phyloP scores from a whole-genome alignment of 176 grass and related monocot species.

The Melocanna baccifera region DNA sequence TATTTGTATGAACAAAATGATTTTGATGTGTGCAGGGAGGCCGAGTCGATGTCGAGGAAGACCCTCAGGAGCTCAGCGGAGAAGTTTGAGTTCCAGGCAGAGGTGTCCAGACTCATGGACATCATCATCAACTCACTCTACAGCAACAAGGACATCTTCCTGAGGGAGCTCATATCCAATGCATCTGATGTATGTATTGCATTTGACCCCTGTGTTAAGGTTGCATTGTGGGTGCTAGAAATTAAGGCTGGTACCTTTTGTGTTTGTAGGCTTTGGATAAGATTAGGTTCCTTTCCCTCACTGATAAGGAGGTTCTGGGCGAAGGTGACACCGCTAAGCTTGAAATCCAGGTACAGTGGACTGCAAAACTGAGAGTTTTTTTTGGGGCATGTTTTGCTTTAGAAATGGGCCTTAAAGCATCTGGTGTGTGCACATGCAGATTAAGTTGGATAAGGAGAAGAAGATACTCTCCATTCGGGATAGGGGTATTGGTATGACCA shows the following conservation, averaged over 20 bases:
- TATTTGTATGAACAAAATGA: background rate
- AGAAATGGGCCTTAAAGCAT: background rate
- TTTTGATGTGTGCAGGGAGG: slow-evolving; percentile 52
- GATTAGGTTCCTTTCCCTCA: slow-evolving; percentile 89
- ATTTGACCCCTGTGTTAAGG: background rate
- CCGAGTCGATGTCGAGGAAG: slow-evolving; percentile 92
- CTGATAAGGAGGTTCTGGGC: slow-evolving; percentile 84
- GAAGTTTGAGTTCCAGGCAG: slow-evolving; percentile 99
- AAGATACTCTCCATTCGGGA: slow-evolving; percentile 84
- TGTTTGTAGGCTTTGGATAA: slow-evolving; percentile 83
- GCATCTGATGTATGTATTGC: slow-evolving; percentile 71
- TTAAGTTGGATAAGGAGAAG: slow-evolving; percentile 97
- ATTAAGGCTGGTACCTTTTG: background rate
- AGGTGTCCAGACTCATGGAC: slow-evolving; percentile 98
- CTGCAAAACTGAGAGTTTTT: background rate
- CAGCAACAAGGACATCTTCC: slow-evolving; percentile 97
- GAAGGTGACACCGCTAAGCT: slow-evolving; percentile 91
- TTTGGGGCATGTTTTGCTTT: background rate
- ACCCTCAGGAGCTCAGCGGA: slow-evolving; percentile 70
- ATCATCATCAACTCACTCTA: slow-evolving; percentile 99
- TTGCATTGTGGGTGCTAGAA: background rate
- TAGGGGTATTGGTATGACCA: slow-evolving; percentile 96
- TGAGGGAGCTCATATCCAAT: slow-evolving; percentile 98
- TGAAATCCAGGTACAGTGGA: slow-evolving; percentile 73
- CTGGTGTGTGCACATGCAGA: slow-evolving; percentile 47